Conservation (phyloP, 768 basidiomycete species). For the Lactarius sanguifluus region DNA sequence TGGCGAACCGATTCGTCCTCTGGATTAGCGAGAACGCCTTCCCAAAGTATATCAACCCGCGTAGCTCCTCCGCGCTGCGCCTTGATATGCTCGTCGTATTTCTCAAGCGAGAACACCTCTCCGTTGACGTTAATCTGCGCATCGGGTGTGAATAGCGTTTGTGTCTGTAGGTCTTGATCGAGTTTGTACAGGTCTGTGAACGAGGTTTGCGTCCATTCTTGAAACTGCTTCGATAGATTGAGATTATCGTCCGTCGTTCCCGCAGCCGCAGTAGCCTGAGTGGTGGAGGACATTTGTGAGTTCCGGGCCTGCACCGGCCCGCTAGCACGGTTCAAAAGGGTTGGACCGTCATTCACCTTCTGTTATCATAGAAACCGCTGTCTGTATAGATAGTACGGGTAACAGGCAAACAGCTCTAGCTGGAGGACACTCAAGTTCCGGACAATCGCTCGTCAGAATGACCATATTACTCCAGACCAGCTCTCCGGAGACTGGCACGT, state of each 20-base stretch:
- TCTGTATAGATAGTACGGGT: too few species aligned
- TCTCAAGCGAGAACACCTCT: neutral
- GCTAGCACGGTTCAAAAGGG: neutral
- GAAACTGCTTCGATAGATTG: neutral
- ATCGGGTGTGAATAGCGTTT: neutral
- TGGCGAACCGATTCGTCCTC: neutral
- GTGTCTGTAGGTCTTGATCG: neutral
- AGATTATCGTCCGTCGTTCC: neutral
- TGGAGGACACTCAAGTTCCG: neutral
- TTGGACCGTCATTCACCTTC: neutral
- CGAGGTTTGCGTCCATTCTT: conserved; percentile 3
- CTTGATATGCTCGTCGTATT: neutral
- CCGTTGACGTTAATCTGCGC: conserved; percentile 2
- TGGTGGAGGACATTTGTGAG: neutral
- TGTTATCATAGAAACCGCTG: too few species aligned
- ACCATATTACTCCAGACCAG: neutral
- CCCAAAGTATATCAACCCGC: neutral
- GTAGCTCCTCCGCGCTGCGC: neutral
- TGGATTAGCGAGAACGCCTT: neutral
- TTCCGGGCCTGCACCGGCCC: neutral
- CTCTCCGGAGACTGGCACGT: neutral
- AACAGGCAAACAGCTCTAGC: neutral
- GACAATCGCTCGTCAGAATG: neutral
- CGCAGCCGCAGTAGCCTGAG: neutral
- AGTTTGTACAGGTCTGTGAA: neutral